phyloP scores from a whole-genome alignment of 192 early-diverging fungal species.

The Coemansia sp. region DNA sequence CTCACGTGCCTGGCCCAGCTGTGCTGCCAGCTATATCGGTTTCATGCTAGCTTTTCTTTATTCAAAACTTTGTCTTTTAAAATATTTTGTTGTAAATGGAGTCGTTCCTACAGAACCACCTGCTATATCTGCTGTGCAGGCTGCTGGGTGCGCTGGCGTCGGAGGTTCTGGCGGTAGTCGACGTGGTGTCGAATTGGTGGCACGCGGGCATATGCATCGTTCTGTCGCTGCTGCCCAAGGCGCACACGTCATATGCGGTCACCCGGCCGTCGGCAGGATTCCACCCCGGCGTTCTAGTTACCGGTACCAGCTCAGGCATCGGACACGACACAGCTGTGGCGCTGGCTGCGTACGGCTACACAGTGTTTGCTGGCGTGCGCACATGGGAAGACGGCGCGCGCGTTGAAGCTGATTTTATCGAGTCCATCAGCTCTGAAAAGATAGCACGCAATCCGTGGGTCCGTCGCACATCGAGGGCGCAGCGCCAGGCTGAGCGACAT shows the following conservation, averaged over 20 bases:
- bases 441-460: conserved; percentile 30
- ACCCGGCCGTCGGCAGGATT: conserved; percentile 20
- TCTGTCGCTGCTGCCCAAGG: conserved; percentile 53
- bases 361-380: conserved; percentile 57
- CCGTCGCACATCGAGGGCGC: not conserved
- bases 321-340: conserved; percentile 55
- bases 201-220: conserved; percentile 34
- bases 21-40: not conserved
- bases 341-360: conserved; percentile 51
- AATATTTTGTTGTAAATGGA: conserved; percentile 17
- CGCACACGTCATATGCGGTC: conserved; percentile 34
- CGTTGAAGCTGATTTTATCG: conserved; percentile 43
- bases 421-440: conserved; percentile 15
- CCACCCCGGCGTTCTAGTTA: conserved; percentile 54
- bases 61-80: not conserved
- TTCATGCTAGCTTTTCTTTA: not conserved
- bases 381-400: conserved; percentile 52
- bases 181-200: conserved; percentile 52
- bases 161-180: conserved; percentile 29
- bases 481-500: not conserved
- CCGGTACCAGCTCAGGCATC: conserved; percentile 56
- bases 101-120: conserved; percentile 53
- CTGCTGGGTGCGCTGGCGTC: conserved; percentile 38
- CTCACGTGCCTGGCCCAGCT: not conserved
- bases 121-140: conserved; percentile 48